These are phyloP conservation scores for Handroanthus guayacan DNA, from an alignment of 257 asterid species.

Conservation along the genomic window DNA sequence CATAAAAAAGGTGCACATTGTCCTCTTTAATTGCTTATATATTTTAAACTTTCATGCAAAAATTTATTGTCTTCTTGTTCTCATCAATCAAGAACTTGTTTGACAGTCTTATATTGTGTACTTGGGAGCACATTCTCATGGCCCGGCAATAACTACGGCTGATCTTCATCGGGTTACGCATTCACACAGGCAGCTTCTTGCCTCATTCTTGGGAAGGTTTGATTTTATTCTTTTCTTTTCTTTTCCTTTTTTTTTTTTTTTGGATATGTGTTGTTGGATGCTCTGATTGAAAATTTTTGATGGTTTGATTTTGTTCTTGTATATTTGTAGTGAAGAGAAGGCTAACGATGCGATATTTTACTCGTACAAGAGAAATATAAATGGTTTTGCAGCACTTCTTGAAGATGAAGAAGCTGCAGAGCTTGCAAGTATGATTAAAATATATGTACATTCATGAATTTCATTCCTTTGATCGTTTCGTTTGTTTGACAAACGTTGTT, in stretches of 20 bases:
- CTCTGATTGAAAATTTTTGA: too few species aligned
- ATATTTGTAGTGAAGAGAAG: conserved; percentile 52
- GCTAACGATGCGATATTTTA: conserved; percentile 70
- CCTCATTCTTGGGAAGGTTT: conserved; percentile 72
- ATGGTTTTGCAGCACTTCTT: conserved; percentile 81
- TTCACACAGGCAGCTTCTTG: conserved; percentile 65
- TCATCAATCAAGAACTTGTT: neutral
- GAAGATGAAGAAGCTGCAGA: conserved; percentile 70
- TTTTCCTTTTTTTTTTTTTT: neutral
- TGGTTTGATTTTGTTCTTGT: neutral
- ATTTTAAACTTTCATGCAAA: neutral
- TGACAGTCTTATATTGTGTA: conserved; percentile 70
- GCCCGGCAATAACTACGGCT: conserved; percentile 45
- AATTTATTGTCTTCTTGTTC: neutral
- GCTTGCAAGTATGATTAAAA: conserved; percentile 50
- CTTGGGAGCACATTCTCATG: conserved; percentile 86
- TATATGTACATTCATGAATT: neutral
- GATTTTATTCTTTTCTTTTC: neutral
- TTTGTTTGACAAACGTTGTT: neutral
- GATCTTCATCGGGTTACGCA: conserved; percentile 51
- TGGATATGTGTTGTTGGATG: too few species aligned
- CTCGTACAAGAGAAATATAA: conserved; percentile 65
- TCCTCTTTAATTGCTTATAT: neutral
- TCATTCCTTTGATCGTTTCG: neutral
- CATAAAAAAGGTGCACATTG: conserved; percentile 55